Conservation (phyloP, 108 stramenopile genomes). For the Cyclotella baltica region DNA sequence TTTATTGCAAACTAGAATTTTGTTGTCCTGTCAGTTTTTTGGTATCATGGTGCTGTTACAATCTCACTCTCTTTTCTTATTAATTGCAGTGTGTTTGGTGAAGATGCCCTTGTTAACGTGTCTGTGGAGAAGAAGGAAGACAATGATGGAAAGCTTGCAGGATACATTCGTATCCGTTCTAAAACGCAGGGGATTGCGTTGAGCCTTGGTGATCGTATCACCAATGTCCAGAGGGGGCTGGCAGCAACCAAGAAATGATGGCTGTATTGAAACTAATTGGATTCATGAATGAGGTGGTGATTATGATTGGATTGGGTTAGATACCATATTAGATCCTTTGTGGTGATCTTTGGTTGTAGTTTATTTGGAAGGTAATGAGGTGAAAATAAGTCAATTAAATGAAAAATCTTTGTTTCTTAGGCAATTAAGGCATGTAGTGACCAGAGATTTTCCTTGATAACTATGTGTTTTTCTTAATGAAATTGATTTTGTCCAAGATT, state of each 20-base stretch:
- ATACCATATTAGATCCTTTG: no score
- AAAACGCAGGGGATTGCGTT: constrained; percentile 99
- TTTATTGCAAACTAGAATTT: constrained; percentile 58
- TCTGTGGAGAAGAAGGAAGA: constrained; percentile 99
- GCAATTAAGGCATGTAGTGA: no score
- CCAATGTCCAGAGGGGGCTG: constrained; percentile 90
- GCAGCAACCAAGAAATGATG: constrained; percentile 40
- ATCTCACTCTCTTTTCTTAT: constrained; percentile 34
- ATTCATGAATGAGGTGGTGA: no score
- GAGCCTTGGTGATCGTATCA: constrained; percentile 98
- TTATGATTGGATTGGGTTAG: no score
- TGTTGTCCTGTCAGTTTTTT: constrained; percentile 38
- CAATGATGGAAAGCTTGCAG: constrained; percentile 95
- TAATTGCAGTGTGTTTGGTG: constrained; percentile 91
- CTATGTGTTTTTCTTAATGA: no score
- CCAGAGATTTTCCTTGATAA: no score
- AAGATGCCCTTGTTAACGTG: constrained; percentile 99
- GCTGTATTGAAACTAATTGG: not conserved
- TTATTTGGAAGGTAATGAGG: no score
- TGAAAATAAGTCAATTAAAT: no score
- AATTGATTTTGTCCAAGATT: no score
- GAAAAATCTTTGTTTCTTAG: no score
- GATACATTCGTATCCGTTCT: constrained; percentile 98
- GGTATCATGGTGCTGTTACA: constrained; percentile 72
- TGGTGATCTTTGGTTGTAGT: no score